Evolutionary conservation across 495 filamentous ascomycete genomes (phyloP), one percentile per base, ranked within the genome.

Genomic region (Saxophila tyrrhenica): DNA sequence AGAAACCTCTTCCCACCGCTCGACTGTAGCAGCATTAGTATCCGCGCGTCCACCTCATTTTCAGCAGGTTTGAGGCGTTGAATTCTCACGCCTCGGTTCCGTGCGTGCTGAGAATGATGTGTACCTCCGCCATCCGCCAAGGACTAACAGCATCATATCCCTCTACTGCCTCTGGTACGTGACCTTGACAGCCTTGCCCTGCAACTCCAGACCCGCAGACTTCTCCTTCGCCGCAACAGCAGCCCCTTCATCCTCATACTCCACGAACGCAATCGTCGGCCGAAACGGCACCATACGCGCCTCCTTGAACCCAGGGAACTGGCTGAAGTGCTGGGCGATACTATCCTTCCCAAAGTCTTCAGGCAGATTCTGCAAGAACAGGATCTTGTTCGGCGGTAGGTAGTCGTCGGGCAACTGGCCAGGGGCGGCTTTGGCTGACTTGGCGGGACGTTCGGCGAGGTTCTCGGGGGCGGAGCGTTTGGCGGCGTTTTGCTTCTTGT

Each of bases 401-500:
- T 94, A 97, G 70, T 99, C 92, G 77, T 96, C 94, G 1, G 92
- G 92, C 16, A 97, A 81, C 46, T 94, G 85, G 22, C 83, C 77
- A 0, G 81, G 73, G 17, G 80, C 75, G 13, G 83, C 77, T 73
- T 94, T 95, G 61, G 78, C 69, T 3, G 86, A 82, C 23, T 86
- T 82, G 24, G 73, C 72, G 21, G 70, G 52, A 38, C 76, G 73
- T 44, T 78, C 69, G 56, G 74, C 72, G 46, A 73, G 64, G 1
- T 69, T 70, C 2, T 72, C 72, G 22, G 76, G 74, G 25, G 83
- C 75, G 16, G 84, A 78, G 2, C 86, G 78, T 67, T 92, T 94
- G 70, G 89, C 80, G 22, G 84, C 82, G 68, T 89, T 91, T 65
- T 86, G 84, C 46, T 83, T 79, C 63, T 94, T 87, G 54, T 86